phyloP scores from a whole-genome alignment of 2,329 filamentous ascomycete species.

The Talaromyces sp. region DNA sequence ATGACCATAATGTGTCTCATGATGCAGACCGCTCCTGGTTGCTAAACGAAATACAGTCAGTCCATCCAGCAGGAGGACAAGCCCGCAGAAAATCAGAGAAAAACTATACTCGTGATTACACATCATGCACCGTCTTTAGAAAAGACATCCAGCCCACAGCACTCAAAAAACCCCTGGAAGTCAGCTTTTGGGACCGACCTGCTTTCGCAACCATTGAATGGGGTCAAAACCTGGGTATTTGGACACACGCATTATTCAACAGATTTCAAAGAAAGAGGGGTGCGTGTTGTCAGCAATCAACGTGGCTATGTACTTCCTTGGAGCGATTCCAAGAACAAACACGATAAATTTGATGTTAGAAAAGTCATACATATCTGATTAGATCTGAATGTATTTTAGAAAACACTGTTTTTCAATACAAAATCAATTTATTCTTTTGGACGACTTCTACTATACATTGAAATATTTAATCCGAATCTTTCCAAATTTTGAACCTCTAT shows the following conservation, averaged over 20 bases:
- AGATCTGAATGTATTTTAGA: too few relatives aligned
- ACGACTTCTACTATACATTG: too few relatives aligned
- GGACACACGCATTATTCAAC: constrained; percentile 42
- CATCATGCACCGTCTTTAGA: constrained; percentile 51
- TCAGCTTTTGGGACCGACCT: constrained; percentile 52
- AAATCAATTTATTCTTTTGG: too few relatives aligned
- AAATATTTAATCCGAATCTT: too few relatives aligned
- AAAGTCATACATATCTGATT: constrained; percentile 15
- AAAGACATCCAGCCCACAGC: constrained; percentile 45
- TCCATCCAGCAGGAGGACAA: constrained; percentile 2
- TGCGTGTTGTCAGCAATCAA: constrained; percentile 40
- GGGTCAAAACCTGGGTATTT: constrained; percentile 39
- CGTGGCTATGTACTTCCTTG: constrained; percentile 33
- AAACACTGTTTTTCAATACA: too few relatives aligned
- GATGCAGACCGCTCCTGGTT: constrained; percentile 48
- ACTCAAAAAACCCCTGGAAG: constrained; percentile 42
- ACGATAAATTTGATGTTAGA: constrained; percentile 13
- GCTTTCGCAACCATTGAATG: constrained; percentile 18
- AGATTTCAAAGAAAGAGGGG: constrained; percentile 30
- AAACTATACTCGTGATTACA: constrained; percentile 45
- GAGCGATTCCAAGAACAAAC: constrained; percentile 8
- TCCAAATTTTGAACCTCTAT: too few relatives aligned
- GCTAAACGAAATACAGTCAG: constrained; percentile 1
- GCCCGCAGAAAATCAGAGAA: background rate
- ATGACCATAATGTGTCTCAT: constrained; percentile 46